Conservation (phyloP, 1,284 basidiomycete species). For the Testicularia cyperi region DNA sequence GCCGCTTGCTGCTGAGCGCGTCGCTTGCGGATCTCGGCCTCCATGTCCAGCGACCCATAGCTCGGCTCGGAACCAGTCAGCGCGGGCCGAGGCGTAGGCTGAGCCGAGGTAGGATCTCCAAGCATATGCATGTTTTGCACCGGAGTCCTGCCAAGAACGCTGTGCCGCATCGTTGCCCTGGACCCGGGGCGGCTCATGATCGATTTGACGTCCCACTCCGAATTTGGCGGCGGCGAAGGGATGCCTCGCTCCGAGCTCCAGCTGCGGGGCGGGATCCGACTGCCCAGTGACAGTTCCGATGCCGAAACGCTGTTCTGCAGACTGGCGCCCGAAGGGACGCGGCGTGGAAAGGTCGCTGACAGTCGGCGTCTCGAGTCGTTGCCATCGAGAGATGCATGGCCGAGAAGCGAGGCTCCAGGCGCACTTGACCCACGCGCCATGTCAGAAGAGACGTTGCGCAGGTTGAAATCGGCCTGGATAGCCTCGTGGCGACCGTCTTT, state of each 20-base stretch:
- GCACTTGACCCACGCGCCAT: conserved; percentile 20
- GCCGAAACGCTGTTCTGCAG: conserved; percentile 12
- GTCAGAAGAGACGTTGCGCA: conserved; percentile 2
- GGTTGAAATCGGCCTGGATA: conserved; percentile 11
- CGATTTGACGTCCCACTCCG: conserved; percentile 35
- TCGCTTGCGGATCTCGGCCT: conserved; percentile 40
- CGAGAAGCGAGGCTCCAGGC: conserved; percentile 3
- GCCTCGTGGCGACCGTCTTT: conserved; percentile 32
- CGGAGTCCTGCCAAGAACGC: conserved; percentile 4
- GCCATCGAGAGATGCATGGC: conserved; percentile 1
- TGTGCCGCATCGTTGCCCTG: conserved; percentile 6
- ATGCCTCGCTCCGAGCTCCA: conserved; percentile 40
- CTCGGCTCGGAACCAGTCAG: conserved; percentile 24
- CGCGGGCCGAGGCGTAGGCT: conserved; percentile 21
- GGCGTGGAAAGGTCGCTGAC: conserved; percentile 16
- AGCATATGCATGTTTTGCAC: conserved; percentile 29
- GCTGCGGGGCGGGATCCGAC: conserved; percentile 41
- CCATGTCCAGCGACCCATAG: conserved; percentile 46
- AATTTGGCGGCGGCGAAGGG: conserved; percentile 42
- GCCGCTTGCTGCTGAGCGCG: conserved; percentile 27
- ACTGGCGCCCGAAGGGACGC: conserved; percentile 15
- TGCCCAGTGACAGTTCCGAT: conserved; percentile 19
- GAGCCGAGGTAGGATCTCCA: conserved; percentile 10
- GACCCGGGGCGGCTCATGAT: conserved; percentile 24
- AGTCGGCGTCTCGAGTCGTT: conserved; percentile 8